Evolutionary conservation across 2,329 filamentous ascomycete genomes (phyloP), one percentile per base, ranked within the genome.

Genomic region (Exophiala calicioides): DNA sequence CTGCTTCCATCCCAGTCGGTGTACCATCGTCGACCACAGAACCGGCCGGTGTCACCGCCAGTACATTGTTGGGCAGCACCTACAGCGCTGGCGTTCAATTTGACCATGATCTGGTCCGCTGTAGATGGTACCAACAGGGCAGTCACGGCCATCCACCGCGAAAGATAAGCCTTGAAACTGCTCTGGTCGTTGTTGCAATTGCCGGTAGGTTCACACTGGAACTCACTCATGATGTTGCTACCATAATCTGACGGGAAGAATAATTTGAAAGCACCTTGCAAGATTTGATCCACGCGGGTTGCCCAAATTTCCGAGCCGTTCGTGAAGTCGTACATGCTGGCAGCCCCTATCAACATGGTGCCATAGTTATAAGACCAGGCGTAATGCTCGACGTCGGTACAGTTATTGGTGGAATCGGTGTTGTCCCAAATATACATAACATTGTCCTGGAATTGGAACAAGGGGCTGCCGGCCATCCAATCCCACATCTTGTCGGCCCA

Each of bases 101-200:
- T 74, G 1, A 80, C 75, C 46, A 78, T 67, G 55, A 89, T 81
- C 12, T 62, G 68, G 1, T 74, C 66, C 30, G 66, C 66, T 1
- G 78, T 81, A 34, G 74, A 75, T 0, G 85, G 84, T 0, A 80
- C 82, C n/a, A 88, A 46, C 55, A 84, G 74, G 2, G 79, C 76
- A 1, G 78, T 74, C 16, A 77, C 73, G 3, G 79, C 73, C 56
- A 88, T 70, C 81, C 83, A 86, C 30, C 82, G 77, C 56, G 81
- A 75, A 13, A 87, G 71, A 47, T 84, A 82, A 29, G 84, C 84
- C 66, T 88, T 88, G 77, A 85, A 90, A 1, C 80, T 80, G 50
- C 80, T 67, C 73, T 89, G 86, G 59, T 91, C 88, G 36, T 78
- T 74, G 47, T 83, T 83, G 71, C 88, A 91, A 15, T 69, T 75